These are phyloP conservation scores for Candida tetrigidarum DNA, from an alignment of 1,139 yeast species.

Conservation along the genomic window DNA sequence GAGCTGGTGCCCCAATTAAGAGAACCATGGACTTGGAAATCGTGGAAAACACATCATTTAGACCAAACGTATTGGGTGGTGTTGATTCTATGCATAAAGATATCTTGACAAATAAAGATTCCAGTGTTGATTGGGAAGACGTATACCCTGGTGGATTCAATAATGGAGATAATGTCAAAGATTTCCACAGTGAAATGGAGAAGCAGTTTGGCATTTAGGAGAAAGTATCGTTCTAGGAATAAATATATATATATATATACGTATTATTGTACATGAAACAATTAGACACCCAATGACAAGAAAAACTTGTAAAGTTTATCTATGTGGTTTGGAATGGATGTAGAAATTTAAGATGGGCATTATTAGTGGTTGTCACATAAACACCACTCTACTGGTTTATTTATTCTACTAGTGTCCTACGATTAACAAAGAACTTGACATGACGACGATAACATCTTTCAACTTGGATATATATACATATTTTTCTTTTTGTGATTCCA, in stretches of 20 bases:
- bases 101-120: slow-evolving; percentile 76
- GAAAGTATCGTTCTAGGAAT: neutral
- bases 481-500: neutral
- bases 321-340: too few species aligned
- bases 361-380: too few species aligned
- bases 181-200: slow-evolving; percentile 77
- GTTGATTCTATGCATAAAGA: slow-evolving; percentile 68
- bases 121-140: slow-evolving; percentile 91
- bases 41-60: slow-evolving; percentile 73
- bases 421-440: too few species aligned
- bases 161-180: slow-evolving; percentile 40
- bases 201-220: slow-evolving; percentile 58
- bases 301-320: too few species aligned
- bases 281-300: too few species aligned
- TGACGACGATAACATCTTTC: too few species aligned
- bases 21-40: slow-evolving; percentile 84
- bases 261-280: too few species aligned
- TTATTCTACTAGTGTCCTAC: too few species aligned
- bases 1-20: slow-evolving; percentile 92
- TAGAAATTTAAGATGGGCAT: neutral
- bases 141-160: slow-evolving; percentile 65
- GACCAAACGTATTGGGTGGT: slow-evolving; percentile 66
- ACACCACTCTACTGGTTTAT: too few species aligned
- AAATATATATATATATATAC: too few species aligned
- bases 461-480: neutral